Conservation (phyloP, 2,329 filamentous ascomycete genomes). For the Emergomyces orientalis region DNA sequence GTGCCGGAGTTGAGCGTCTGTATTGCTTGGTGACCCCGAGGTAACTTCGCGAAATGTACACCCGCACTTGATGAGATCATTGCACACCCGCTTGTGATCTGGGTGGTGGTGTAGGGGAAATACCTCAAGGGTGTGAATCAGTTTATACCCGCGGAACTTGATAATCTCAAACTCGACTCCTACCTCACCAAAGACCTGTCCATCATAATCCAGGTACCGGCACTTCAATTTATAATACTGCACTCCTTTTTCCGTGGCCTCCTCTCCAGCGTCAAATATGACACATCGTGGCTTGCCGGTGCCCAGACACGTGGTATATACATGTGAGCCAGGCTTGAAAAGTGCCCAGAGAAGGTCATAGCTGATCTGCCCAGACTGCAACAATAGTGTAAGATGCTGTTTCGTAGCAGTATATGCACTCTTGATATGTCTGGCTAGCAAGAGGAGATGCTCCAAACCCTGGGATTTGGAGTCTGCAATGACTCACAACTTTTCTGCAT, state of each 20-base stretch:
- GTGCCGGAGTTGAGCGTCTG: neutral
- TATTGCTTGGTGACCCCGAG: too few relatives aligned
- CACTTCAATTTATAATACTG: neutral
- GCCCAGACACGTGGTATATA: slow-evolving; percentile 17
- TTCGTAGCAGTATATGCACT: slow-evolving; percentile 11
- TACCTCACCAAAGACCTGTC: neutral
- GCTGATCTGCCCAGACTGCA: slow-evolving; percentile 21
- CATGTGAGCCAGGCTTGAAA: slow-evolving; percentile 23
- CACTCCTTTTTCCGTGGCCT: neutral
- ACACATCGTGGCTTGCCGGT: slow-evolving; percentile 13
- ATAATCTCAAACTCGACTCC: neutral
- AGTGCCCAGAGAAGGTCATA: slow-evolving; percentile 26
- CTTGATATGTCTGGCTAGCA: neutral
- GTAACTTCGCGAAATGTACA: neutral
- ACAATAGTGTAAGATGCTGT: slow-evolving; percentile 15
- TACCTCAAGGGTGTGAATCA: neutral
- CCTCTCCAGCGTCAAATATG: slow-evolving; percentile 13
- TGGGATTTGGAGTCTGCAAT: too few relatives aligned
- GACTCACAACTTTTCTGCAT: neutral
- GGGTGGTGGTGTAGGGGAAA: neutral
- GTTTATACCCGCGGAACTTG: neutral
- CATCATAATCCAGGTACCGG: neutral
- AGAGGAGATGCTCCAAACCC: too few relatives aligned
- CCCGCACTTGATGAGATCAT: neutral
- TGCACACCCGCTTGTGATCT: neutral